A percentile compares a stretch with the other conserved stretches of the same genome.
Conservation (phyloP, 106 monocot species). For the Acorus calamus region DNA sequence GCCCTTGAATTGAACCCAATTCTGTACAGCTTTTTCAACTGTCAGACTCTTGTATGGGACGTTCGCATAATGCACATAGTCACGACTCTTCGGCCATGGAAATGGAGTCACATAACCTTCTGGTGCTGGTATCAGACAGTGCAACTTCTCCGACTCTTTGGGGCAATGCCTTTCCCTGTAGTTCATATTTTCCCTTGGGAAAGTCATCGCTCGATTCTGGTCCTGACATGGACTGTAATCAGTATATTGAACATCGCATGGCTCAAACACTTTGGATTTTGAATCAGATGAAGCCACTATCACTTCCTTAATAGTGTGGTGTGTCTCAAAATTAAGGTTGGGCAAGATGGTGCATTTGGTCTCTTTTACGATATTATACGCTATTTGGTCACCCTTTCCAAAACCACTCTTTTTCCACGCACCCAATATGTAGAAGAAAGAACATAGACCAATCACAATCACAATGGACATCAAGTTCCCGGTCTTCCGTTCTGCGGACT, state of each 20-base stretch:
- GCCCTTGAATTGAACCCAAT: constrained; percentile 43
- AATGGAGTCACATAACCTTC: constrained; percentile 47
- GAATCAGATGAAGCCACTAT: neutral
- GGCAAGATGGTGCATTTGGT: constrained; percentile 41
- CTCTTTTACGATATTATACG: constrained; percentile 25
- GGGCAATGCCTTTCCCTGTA: constrained; percentile 53
- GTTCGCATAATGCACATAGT: constrained; percentile 48
- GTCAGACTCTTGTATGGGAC: constrained; percentile 42
- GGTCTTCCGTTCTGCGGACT: constrained; percentile 12
- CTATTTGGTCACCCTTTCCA: constrained; percentile 49
- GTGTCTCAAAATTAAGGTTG: constrained; percentile 47
- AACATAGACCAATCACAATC: constrained; percentile 29
- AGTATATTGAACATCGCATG: constrained; percentile 20
- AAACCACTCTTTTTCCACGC: constrained; percentile 51
- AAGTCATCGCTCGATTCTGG: constrained; percentile 31
- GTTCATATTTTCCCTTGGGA: constrained; percentile 46
- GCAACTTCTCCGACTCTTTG: constrained; percentile 26
- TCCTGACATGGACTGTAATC: constrained; percentile 50
- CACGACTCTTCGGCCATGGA: constrained; percentile 49
- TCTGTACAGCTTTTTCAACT: constrained; percentile 42
- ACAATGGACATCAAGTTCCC: constrained; percentile 23
- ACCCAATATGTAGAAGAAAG: constrained; percentile 51
- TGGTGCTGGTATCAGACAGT: constrained; percentile 41
- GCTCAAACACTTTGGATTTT: constrained; percentile 20
- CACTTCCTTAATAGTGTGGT: constrained; percentile 20